phyloP scores from a whole-genome alignment of 192 early-diverging fungal species.

The Umbelopsis sp. region DNA sequence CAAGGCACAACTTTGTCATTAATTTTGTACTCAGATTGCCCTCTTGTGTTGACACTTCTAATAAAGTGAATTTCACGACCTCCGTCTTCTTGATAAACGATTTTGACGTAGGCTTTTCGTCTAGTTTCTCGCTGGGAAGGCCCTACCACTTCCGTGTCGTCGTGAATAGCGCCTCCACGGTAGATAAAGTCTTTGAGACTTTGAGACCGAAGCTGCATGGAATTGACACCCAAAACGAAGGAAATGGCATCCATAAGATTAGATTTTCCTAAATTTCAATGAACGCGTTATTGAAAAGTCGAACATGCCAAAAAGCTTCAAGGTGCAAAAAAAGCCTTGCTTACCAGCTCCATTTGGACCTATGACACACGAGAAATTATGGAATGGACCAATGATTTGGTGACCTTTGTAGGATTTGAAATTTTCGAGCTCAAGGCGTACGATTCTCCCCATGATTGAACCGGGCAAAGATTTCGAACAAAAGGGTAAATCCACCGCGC shows the following conservation, averaged over 20 bases:
- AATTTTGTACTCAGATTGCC: constrained; percentile 87
- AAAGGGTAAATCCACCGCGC: too few species aligned
- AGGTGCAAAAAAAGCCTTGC: background rate
- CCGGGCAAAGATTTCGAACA: background rate
- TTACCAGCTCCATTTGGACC: constrained; percentile 96
- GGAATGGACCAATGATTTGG: constrained; percentile 93
- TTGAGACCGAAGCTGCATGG: constrained; percentile 85
- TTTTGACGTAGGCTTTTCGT: constrained; percentile 75
- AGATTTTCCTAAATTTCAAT: constrained; percentile 74
- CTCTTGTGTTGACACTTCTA: constrained; percentile 66
- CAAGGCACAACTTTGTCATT: constrained; percentile 74
- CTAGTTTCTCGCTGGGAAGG: constrained; percentile 12
- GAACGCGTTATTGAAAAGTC: background rate
- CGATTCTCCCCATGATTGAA: constrained; percentile 72
- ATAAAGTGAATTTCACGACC: constrained; percentile 68
- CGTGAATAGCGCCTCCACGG: constrained; percentile 57
- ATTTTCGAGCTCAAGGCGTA: constrained; percentile 92
- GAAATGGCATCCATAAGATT: constrained; percentile 99
- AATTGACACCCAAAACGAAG: constrained; percentile 96
- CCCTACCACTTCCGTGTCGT: constrained; percentile 45
- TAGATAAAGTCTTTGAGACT: constrained; percentile 93
- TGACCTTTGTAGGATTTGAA: constrained; percentile 99
- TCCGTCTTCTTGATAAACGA: constrained; percentile 75
- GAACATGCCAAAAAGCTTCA: background rate
- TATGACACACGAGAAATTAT: constrained; percentile 92